A percentile compares a stretch with the other conserved stretches of the same genome.
phyloP scores from a whole-genome alignment of 176 grass and related monocot species.

The Miscanthus lutarioriparius region DNA sequence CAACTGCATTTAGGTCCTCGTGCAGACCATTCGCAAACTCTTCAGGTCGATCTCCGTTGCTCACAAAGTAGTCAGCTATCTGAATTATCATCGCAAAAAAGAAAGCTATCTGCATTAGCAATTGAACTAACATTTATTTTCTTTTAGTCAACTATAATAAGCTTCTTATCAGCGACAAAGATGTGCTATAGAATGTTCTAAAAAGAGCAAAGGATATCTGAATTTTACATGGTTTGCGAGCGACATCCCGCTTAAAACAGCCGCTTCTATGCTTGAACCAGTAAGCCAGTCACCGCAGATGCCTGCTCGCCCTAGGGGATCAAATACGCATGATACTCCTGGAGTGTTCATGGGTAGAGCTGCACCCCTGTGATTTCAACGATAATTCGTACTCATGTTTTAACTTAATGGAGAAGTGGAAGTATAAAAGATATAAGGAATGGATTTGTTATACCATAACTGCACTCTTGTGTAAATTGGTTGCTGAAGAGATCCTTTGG shows the following conservation, averaged over 20 bases:
- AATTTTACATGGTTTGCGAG: constrained; percentile 77
- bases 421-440: constrained; percentile 1
- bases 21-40: constrained; percentile 73
- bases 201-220: background rate
- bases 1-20: constrained; percentile 50
- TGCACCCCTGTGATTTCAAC: constrained; percentile 68
- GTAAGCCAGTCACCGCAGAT: constrained; percentile 97
- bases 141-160: background rate
- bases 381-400: constrained; percentile 12
- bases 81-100: constrained; percentile 27
- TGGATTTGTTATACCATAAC: constrained; percentile 59
- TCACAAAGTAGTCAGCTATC: constrained; percentile 74
- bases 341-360: constrained; percentile 84
- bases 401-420: constrained; percentile 1
- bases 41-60: constrained; percentile 34
- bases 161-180: background rate
- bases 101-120: constrained; percentile 46
- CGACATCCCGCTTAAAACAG: constrained; percentile 75
- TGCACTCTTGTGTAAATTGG: constrained; percentile 92
- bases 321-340: constrained; percentile 76
- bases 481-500: constrained; percentile 64
- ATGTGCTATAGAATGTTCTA: background rate
- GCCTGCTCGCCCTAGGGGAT: constrained; percentile 85
- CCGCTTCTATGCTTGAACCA: constrained; percentile 83
- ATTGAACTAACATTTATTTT: constrained; percentile 6